Evolutionary conservation across 768 basidiomycete genomes (phyloP).

Genomic region (Tephrocybe rancida): DNA sequence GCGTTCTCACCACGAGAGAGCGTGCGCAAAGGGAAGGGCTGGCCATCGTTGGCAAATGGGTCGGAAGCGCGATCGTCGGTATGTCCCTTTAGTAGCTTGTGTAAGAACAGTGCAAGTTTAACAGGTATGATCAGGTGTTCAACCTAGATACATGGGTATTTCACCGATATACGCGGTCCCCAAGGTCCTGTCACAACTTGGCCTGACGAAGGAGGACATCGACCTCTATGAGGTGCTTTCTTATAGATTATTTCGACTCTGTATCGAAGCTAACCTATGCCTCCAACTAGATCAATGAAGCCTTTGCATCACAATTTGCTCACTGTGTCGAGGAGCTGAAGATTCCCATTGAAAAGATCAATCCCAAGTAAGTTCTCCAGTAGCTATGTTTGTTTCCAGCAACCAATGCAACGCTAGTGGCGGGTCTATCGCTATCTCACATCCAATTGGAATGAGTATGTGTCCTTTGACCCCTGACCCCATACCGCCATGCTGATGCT

Average conservation of each 20-base stretch:
- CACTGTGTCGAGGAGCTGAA: conserved; percentile 84
- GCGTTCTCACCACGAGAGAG: conserved; percentile 79
- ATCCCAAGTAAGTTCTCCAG: conserved; percentile 66
- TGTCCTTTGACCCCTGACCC: conserved; percentile 7
- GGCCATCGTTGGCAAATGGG: conserved; percentile 83
- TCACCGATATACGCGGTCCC: conserved; percentile 74
- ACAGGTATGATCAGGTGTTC: conserved; percentile 51
- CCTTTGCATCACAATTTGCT: conserved; percentile 93
- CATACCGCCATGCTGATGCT: conserved; percentile 13
- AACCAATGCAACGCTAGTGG: conserved; percentile 52
- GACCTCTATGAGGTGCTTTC: conserved; percentile 70
- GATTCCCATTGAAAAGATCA: conserved; percentile 80
- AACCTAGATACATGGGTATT: conserved; percentile 80
- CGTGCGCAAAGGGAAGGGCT: conserved; percentile 77
- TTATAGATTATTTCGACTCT: background rate
- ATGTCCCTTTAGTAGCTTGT: conserved; percentile 19
- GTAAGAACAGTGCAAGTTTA: background rate
- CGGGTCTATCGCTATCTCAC: conserved; percentile 82
- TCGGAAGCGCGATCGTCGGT: conserved; percentile 79
- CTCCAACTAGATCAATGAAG: conserved; percentile 75
- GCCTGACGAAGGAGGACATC: conserved; percentile 70
- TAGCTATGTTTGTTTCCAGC: background rate
- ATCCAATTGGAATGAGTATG: conserved; percentile 86
- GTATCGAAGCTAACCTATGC: background rate
- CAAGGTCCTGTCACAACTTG: conserved; percentile 61